Percentiles rank a stretch among this genome's conserved stretches.
Evolutionary conservation across 2,329 filamentous ascomycete species (phyloP).

Genomic region (Annulohypoxylon truncatum): DNA sequence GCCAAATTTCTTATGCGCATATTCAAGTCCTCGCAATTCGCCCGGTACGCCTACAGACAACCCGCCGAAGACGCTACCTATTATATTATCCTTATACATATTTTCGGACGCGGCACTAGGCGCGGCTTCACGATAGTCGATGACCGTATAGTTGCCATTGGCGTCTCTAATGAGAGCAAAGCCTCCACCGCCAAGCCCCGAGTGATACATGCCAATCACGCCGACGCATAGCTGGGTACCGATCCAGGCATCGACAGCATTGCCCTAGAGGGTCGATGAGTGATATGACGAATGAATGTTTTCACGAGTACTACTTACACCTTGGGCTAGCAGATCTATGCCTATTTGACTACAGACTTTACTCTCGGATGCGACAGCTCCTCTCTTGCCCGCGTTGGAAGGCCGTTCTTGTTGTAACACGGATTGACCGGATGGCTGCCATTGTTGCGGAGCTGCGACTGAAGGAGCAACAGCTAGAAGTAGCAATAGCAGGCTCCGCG

Average conservation of each 20-base stretch:
- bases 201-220: conserved; percentile 80
- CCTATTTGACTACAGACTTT: conserved; percentile 51
- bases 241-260: conserved; percentile 80
- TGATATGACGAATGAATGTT: background rate
- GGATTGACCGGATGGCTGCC: conserved; percentile 35
- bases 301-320: conserved; percentile 40
- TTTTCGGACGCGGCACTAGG: conserved; percentile 83
- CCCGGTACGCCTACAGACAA: conserved; percentile 78
- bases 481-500: conserved; percentile 35
- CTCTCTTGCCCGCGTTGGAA: conserved; percentile 34
- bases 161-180: conserved; percentile 83
- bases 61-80: conserved; percentile 76
- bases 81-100: conserved; percentile 82
- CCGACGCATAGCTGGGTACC: conserved; percentile 82
- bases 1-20: conserved; percentile 80
- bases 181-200: conserved; percentile 88
- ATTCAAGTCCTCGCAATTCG: conserved; percentile 81
- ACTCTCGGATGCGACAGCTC: conserved; percentile 50
- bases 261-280: conserved; percentile 62
- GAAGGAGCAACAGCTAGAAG: conserved; percentile 28
- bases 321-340: conserved; percentile 48
- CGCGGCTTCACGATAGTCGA: conserved; percentile 91
- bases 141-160: conserved; percentile 80
- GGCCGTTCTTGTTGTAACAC: conserved; percentile 32
- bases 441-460: conserved; percentile 34